phyloP scores from a whole-genome alignment of 2,329 filamentous ascomycete genomes.

The Colletotrichum sp. region DNA sequence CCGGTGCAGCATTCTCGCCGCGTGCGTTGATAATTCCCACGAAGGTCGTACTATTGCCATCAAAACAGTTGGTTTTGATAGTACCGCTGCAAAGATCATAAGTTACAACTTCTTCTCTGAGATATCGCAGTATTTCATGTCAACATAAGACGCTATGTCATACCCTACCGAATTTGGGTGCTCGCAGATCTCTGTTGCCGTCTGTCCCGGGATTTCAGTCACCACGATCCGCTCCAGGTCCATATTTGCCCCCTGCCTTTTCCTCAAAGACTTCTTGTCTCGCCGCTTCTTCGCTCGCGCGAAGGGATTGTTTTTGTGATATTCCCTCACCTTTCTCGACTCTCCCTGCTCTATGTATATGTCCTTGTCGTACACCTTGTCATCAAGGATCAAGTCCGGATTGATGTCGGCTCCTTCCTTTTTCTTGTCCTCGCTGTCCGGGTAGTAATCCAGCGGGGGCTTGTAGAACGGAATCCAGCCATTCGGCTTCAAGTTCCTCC shows the following conservation, averaged over 20 bases:
- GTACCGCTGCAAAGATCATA: background rate
- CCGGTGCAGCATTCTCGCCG: background rate
- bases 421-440: background rate
- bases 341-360: constrained; percentile 12
- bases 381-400: constrained; percentile 20
- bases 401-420: constrained; percentile 15
- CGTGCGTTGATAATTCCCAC: background rate
- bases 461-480: constrained; percentile 28
- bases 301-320: background rate
- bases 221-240: background rate
- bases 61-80: background rate
- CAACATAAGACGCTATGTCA: constrained; percentile 2
- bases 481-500: constrained; percentile 22
- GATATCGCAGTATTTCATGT: constrained; percentile 5
- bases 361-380: constrained; percentile 15
- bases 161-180: background rate
- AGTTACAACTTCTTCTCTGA: background rate
- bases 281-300: background rate
- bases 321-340: background rate
- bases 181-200: background rate
- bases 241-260: background rate
- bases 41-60: background rate
- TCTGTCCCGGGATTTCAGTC: background rate
- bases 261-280: background rate
- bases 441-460: constrained; percentile 27